A percentile compares a stretch with the other conserved stretches of the same genome.
Evolutionary conservation across 306 rosid genomes (phyloP).

Genomic region (Prosopis cineraria): DNA sequence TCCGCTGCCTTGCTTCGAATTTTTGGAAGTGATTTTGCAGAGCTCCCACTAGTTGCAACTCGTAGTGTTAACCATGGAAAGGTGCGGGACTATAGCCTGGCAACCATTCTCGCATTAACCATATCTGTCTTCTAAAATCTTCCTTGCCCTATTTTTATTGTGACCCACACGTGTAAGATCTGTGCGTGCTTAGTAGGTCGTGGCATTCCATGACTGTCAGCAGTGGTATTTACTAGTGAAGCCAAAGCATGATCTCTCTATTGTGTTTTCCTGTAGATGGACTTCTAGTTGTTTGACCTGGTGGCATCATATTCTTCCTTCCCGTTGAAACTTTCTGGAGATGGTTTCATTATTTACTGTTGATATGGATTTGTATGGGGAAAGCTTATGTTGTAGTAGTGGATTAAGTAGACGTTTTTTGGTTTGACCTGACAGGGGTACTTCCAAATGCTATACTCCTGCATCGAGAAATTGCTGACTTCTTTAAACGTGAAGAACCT

Average conservation of each 20-base stretch:
- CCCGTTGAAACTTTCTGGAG: slow-evolving; percentile 8
- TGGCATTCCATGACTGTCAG: neutral
- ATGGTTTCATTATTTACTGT: slow-evolving; percentile 1
- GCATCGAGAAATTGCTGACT: slow-evolving; percentile 84
- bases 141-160: slow-evolving; percentile 1
- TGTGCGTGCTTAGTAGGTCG: slow-evolving; percentile 13
- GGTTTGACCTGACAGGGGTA: slow-evolving; percentile 67
- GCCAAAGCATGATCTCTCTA: neutral
- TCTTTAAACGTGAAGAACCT: slow-evolving; percentile 77
- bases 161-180: neutral
- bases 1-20: slow-evolving; percentile 88
- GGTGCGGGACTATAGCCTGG: slow-evolving; percentile 50
- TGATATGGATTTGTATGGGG: neutral
- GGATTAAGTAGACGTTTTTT: neutral
- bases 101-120: slow-evolving; percentile 18
- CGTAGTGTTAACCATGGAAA: slow-evolving; percentile 81
- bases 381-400: slow-evolving; percentile 1
- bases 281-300: neutral
- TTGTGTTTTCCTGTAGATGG: neutral
- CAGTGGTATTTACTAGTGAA: neutral
- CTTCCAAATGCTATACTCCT: slow-evolving; percentile 84
- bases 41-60: slow-evolving; percentile 92
- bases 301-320: slow-evolving; percentile 27
- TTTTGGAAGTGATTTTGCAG: slow-evolving; percentile 84
- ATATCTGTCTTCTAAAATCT: neutral